Evolutionary conservation across 805 yeast genomes (phyloP), one percentile per base, ranked within the genome.

Genomic region (Peterozyma toletana): DNA sequence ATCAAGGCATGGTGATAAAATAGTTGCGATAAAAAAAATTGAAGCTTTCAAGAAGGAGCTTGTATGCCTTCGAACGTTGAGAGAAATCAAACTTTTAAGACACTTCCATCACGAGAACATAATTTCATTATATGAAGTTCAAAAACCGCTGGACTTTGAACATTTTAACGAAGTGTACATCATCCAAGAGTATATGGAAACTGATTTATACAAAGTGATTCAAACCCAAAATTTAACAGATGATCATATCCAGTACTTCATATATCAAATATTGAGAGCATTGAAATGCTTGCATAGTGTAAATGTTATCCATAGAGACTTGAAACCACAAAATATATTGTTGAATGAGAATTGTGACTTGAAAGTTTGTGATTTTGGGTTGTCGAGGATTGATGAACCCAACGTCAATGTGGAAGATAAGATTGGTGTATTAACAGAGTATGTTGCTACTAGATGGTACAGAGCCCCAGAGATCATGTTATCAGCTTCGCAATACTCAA

Each of bases 371-470:
- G 93, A 85, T 62, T 84, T 85, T 63, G 93, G 93, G 0, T 61
- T 85, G 17, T 81, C 90, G 1, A 66, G 91, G 44, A 62, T 77
- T 14, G 69, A 73, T 18, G 71, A 79, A 34, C 57, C 68, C 43
- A 75, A 71, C 49, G 48, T 47, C 2, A 55, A 56, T 38, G 56
- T 55, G 34, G 57, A 54, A 39, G 39, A 44, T 11, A 48, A 52
- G 14, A 58, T 66, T 21, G 58, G 83, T 0, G 73, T 74, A 50
- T 67, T 84, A 66, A 85, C 91, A 0, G 91, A 85, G 56, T 85
- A 85, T 51, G 93, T 85, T 3, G 91, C 91, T 2, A 85, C 93
- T 9, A 67, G 93, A 53, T 85, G 91, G 91, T 85, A 85, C 57
- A 65, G 93, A 42, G 91, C 91, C 0, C 91, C 91, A 0, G 93